These are phyloP conservation scores for Penicillium goetzii DNA, from an alignment of 495 filamentous ascomycete species.

Conservation along the genomic window DNA sequence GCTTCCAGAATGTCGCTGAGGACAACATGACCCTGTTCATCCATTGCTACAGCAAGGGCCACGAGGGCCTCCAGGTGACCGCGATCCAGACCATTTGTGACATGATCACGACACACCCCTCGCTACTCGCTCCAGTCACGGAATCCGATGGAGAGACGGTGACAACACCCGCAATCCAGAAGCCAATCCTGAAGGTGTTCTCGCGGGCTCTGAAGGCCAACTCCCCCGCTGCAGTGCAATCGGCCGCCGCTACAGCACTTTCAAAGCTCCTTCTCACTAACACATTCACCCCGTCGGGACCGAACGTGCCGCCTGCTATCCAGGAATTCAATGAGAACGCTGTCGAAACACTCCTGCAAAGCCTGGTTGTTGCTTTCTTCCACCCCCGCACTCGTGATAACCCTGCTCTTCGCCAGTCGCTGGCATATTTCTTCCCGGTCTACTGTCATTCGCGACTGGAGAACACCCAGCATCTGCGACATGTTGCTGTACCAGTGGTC, in stretches of 20 bases:
- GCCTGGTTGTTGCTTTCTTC: constrained; percentile 84
- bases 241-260: constrained; percentile 77
- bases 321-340: constrained; percentile 50
- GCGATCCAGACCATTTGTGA: constrained; percentile 93
- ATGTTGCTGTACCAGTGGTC: constrained; percentile 68
- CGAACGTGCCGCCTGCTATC: constrained; percentile 48
- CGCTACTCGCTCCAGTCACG: constrained; percentile 60
- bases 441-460: constrained; percentile 82
- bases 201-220: constrained; percentile 72
- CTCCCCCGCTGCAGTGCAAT: constrained; percentile 73
- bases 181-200: constrained; percentile 75
- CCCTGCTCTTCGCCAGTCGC: constrained; percentile 82
- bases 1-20: constrained; percentile 71
- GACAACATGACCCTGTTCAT: constrained; percentile 94
- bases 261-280: constrained; percentile 83
- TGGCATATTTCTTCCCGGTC: constrained; percentile 95
- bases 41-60: constrained; percentile 93
- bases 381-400: constrained; percentile 83
- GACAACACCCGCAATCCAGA: constrained; percentile 50
- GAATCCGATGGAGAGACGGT: constrained; percentile 48
- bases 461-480: constrained; percentile 79
- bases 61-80: constrained; percentile 84
- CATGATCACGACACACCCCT: constrained; percentile 84
- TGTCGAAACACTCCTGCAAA: constrained; percentile 73
- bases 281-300: constrained; percentile 47